phyloP scores from a whole-genome alignment of 768 basidiomycete genomes.

The Suillus variegatus region DNA sequence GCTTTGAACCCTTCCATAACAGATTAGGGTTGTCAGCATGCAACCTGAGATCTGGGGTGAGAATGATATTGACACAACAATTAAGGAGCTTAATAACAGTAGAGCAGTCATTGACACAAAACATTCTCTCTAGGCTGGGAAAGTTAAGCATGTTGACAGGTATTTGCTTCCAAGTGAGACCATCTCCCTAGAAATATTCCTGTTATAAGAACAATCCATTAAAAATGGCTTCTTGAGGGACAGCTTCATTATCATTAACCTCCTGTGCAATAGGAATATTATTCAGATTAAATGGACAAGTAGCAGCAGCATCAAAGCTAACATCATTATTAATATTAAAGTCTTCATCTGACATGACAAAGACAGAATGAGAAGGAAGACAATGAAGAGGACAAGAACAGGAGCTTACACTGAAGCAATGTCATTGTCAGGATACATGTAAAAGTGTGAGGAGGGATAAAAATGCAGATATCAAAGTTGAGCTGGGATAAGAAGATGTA shows the following conservation, averaged over 20 bases:
- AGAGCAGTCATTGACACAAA: background rate
- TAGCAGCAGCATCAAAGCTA: rapidly evolving
- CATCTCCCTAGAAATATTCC: background rate
- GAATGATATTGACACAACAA: background rate
- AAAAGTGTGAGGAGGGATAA: no score
- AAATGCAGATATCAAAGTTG: no score
- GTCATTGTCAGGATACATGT: no score
- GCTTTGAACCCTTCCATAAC: background rate
- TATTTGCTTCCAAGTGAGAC: background rate
- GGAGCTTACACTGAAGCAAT: no score
- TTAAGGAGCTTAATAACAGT: background rate
- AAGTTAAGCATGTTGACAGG: background rate
- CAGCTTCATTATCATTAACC: background rate
- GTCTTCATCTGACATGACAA: no score
- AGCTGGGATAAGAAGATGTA: no score
- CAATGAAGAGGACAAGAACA: no score
- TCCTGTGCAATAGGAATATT: background rate
- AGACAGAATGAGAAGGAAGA: no score
- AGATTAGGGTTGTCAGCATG: background rate
- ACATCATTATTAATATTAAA: no score
- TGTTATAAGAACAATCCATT: background rate
- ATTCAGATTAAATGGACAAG: background rate
- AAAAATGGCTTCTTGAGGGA: background rate
- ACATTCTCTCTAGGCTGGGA: background rate
- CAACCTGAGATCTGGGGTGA: background rate